These are phyloP conservation scores for Rhodosporidiobolus sp. DNA, from an alignment of 768 basidiomycete species.

Conservation along the genomic window DNA sequence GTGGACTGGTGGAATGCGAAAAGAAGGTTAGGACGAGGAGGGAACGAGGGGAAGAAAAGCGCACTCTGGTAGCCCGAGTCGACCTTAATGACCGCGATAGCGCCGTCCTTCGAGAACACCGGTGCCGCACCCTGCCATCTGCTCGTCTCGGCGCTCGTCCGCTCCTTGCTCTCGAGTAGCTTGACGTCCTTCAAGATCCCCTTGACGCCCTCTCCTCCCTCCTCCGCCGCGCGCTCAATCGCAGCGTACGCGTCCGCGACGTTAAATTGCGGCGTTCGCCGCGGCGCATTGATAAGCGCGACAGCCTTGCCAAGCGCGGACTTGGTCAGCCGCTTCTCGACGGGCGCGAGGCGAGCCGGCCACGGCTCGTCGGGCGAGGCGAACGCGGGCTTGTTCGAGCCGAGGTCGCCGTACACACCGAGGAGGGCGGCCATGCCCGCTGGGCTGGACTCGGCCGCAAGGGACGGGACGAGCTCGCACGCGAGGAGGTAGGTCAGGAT, in stretches of 20 bases:
- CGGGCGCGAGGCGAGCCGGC: slow-evolving; percentile 42
- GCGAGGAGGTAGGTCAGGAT: slow-evolving; percentile 48
- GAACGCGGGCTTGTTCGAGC: slow-evolving; percentile 45
- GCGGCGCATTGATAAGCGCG: slow-evolving; percentile 53
- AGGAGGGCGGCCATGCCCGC: slow-evolving; percentile 52
- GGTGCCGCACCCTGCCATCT: slow-evolving; percentile 48
- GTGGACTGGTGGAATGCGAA: slow-evolving; percentile 47
- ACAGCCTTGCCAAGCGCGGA: slow-evolving; percentile 48
- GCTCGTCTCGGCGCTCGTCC: slow-evolving; percentile 28
- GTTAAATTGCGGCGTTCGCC: slow-evolving; percentile 50
- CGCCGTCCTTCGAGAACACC: slow-evolving; percentile 54
- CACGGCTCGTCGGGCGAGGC: slow-evolving; percentile 44
- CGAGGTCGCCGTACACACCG: slow-evolving; percentile 54
- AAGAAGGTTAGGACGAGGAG: not conserved
- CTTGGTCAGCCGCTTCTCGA: slow-evolving; percentile 51
- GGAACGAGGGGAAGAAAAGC: not conserved
- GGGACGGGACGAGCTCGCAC: slow-evolving; percentile 50
- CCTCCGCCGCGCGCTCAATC: slow-evolving; percentile 46
- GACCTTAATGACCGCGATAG: slow-evolving; percentile 53
- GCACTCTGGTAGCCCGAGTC: slow-evolving; percentile 52
- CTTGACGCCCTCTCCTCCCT: not conserved
- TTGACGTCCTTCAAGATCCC: slow-evolving; percentile 7
- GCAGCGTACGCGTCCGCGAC: slow-evolving; percentile 51
- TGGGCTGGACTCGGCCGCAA: slow-evolving; percentile 33
- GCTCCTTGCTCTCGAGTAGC: slow-evolving; percentile 24